These are phyloP conservation scores for Suhomyces kilbournensis DNA, from an alignment of 805 yeast species.

Conservation along the genomic window DNA sequence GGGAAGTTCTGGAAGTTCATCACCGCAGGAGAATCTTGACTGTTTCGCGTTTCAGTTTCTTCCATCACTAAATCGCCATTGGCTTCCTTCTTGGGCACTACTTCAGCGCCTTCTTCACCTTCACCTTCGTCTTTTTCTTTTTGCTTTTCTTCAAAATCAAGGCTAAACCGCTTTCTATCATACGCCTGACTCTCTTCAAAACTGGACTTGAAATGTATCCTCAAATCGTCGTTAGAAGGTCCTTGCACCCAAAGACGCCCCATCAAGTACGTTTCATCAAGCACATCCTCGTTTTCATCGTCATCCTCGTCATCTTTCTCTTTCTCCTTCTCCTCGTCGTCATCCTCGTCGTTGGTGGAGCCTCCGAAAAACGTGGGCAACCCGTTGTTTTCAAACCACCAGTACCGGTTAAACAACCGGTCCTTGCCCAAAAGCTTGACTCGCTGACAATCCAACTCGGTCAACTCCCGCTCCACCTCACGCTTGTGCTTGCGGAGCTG, in stretches of 20 bases:
- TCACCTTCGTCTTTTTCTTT: not conserved
- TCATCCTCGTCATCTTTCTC: slow-evolving; percentile 26
- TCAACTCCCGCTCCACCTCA: slow-evolving; percentile 57
- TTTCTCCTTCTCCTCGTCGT: slow-evolving; percentile 27
- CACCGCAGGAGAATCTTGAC: too few relatives aligned
- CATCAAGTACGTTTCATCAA: slow-evolving; percentile 63
- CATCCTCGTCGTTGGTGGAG: slow-evolving; percentile 39
- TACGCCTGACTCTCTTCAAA: slow-evolving; percentile 1
- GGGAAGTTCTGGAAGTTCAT: slow-evolving; percentile 23
- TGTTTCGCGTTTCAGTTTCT: too few relatives aligned
- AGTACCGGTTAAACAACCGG: slow-evolving; percentile 78
- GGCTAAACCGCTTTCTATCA: slow-evolving; percentile 7
- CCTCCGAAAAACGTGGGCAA: slow-evolving; percentile 51
- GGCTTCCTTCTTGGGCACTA: not conserved
- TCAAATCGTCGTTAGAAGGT: slow-evolving; percentile 53
- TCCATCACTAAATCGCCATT: not conserved
- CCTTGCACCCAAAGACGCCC: slow-evolving; percentile 93
- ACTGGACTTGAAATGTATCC: slow-evolving; percentile 17
- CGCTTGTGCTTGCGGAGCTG: slow-evolving; percentile 48
- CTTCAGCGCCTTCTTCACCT: not conserved
- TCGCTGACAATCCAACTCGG: slow-evolving; percentile 74
- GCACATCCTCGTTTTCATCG: slow-evolving; percentile 43
- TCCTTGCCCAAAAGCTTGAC: slow-evolving; percentile 77
- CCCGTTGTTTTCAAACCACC: slow-evolving; percentile 94
- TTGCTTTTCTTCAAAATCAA: slow-evolving; percentile 6